Base-by-base conservation (phyloP, 208 protist species). In the Crithidia fasciculata region DNA sequence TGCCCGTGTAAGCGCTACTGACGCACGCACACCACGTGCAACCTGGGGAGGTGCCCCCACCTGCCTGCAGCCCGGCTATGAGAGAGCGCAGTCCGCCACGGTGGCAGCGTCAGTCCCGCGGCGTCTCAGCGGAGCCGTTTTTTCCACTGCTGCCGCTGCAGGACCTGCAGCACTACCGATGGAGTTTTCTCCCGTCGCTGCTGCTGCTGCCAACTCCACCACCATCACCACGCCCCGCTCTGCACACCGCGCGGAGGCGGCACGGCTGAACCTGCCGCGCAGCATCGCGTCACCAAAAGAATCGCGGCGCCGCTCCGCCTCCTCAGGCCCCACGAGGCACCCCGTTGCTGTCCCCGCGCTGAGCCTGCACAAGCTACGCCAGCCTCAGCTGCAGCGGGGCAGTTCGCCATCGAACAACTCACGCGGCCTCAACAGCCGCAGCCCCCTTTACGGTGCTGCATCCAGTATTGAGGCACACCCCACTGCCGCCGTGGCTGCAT, bases 1-100 rank as follows among this genome's bases (percentile, higher is more conserved):
- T 18, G 50, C 16, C 28, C 28, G 28, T 28, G 28, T 28, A 28
- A 28, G 28, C 13, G 16, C 41, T 15, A 39, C 39, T 18, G 39
- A 15, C 8, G 57, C 37, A 4, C 43, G 44, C 43, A 49, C 40
- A 9, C 59, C 15, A 4, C 43, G 61, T 43, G 61, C 5, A 43
- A 9, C 61, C 44, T 54, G 45, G 61, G 61, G 44, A 5, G 61
- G 61, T 19, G 37, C 50, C 4, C 50, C 62, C 37, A 68, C 62
- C 4, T 43, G 37, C 18, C 49, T 68, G 49, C 62, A 57, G 8
- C 62, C 50, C 10, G 37, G 43, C 5, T 68, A 57, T 19, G 49
- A 43, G 37, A 40, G 62, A 9, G 49, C 49, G 2, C 28, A 19
- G 19, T 57, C 62, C 36, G 62, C 55, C 19, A 36, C 41, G 41